A percentile compares a stretch with the other conserved stretches of the same genome.
Conservation (phyloP, 176 grass and related monocot genomes). For the Secale cereale region DNA sequence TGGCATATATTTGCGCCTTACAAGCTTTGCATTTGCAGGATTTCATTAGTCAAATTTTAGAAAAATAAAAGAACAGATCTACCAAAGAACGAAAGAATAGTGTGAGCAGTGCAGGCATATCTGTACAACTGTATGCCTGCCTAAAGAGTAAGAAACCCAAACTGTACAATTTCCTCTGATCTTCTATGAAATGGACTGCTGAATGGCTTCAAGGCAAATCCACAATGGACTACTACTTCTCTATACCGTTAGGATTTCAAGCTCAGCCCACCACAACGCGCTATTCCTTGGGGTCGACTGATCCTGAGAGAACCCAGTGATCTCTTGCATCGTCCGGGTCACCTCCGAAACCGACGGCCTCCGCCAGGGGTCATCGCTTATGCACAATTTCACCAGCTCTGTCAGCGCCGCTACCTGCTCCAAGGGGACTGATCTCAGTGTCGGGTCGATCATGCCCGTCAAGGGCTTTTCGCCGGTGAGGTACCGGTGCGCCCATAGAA, state of each 20-base stretch:
- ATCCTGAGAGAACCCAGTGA: slow-evolving; percentile 60
- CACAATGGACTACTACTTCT: not conserved
- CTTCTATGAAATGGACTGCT: not conserved
- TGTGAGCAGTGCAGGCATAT: slow-evolving; percentile 8
- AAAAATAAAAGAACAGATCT: not conserved
- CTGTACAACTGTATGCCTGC: slow-evolving; percentile 23
- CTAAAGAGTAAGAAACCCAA: not conserved
- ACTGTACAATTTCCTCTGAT: slow-evolving; percentile 31
- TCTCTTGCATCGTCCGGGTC: slow-evolving; percentile 50
- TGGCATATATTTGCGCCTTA: not conserved
- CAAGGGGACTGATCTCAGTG: slow-evolving; percentile 53
- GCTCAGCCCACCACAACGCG: slow-evolving; percentile 85
- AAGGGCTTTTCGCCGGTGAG: slow-evolving; percentile 54
- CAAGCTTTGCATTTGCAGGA: not conserved
- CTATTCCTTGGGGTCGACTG: slow-evolving; percentile 44
- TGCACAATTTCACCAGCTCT: slow-evolving; percentile 59
- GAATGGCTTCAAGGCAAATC: not conserved
- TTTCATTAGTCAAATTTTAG: not conserved
- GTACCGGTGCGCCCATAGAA: slow-evolving; percentile 81
- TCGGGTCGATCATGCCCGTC: slow-evolving; percentile 68
- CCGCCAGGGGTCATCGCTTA: slow-evolving; percentile 39
- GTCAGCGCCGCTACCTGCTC: slow-evolving; percentile 46
- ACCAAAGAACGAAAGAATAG: slow-evolving; percentile 40
- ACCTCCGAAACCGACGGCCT: slow-evolving; percentile 57
- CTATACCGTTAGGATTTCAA: slow-evolving; percentile 68